Percentiles rank a stretch among this genome's conserved stretches.
Conservation (phyloP, 495 filamentous ascomycete genomes). For the Annulohypoxylon stygium region DNA sequence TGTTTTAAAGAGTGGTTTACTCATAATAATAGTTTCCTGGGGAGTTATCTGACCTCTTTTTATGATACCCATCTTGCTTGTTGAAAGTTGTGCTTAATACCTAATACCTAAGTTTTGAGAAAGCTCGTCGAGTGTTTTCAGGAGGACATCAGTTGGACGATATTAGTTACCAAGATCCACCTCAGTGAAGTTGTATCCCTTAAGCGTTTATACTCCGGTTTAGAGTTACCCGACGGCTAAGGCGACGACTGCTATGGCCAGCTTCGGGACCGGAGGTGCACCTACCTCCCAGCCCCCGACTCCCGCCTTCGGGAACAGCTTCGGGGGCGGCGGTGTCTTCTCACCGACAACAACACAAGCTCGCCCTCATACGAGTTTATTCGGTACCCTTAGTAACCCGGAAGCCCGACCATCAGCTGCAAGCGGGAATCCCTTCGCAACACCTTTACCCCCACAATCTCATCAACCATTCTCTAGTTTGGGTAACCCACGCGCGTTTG, state of each 20-base stretch:
- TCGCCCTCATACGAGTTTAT: background rate
- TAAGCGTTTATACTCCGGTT: background rate
- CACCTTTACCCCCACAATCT: slow-evolving; percentile 1
- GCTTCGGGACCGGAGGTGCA: background rate
- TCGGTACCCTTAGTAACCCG: background rate
- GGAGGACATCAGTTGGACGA: background rate
- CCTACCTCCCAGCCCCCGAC: slow-evolving; percentile 1
- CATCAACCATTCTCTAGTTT: background rate
- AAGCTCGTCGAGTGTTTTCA: background rate
- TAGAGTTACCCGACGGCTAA: background rate
- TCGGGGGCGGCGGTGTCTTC: background rate
- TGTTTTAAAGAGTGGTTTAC: slow-evolving; percentile 8
- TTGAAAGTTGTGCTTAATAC: slow-evolving; percentile 2
- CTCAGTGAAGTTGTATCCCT: background rate
- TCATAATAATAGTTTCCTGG: slow-evolving; percentile 19
- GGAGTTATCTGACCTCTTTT: background rate
- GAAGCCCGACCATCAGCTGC: background rate
- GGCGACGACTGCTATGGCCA: slow-evolving; percentile 13
- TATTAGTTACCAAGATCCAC: background rate
- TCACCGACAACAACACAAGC: background rate
- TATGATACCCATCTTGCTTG: background rate
- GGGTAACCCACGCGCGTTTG: background rate
- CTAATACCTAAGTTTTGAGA: background rate
- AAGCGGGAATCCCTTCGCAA: slow-evolving; percentile 5
- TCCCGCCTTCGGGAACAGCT: background rate